These are phyloP conservation scores for Aspergillus japonicus DNA, from an alignment of 2,329 filamentous ascomycete species.

Conservation along the genomic window DNA sequence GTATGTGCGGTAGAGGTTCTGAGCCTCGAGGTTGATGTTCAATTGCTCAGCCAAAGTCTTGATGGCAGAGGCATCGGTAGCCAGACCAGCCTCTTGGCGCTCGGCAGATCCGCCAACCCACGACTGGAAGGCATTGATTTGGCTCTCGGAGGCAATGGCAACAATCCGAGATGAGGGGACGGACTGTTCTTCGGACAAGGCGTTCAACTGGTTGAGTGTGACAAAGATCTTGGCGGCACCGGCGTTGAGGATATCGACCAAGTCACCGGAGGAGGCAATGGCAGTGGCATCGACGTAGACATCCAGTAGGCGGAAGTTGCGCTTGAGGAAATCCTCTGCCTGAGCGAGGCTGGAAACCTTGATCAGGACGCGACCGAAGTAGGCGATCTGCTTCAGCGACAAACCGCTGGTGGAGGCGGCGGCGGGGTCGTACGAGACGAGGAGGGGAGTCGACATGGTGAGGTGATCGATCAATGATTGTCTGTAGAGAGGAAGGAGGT, in stretches of 20 bases:
- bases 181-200: conserved; percentile 52
- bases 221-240: conserved; percentile 87
- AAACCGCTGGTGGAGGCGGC: conserved; percentile 51
- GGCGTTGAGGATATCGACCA: conserved; percentile 77
- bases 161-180: conserved; percentile 58
- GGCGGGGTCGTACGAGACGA: conserved; percentile 44
- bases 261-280: conserved; percentile 67
- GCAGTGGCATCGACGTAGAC: conserved; percentile 75
- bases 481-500: no score
- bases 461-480: background rate
- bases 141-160: conserved; percentile 47
- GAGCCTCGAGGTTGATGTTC: conserved; percentile 39
- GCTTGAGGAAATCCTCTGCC: conserved; percentile 54
- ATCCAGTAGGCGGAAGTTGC: conserved; percentile 55
- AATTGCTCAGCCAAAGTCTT: conserved; percentile 41
- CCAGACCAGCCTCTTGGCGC: conserved; percentile 37
- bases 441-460: conserved; percentile 44
- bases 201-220: conserved; percentile 63
- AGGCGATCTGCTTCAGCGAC: conserved; percentile 54
- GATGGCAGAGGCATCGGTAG: conserved; percentile 36
- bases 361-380: conserved; percentile 59
- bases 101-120: conserved; percentile 41
- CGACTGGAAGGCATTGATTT: conserved; percentile 39
- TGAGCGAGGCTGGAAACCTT: conserved; percentile 45
- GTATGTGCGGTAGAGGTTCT: conserved; percentile 41